Percentiles rank a stretch among this genome's conserved stretches.
Conservation (phyloP, 75 land plant species). For the Pinus tabuliformis region DNA sequence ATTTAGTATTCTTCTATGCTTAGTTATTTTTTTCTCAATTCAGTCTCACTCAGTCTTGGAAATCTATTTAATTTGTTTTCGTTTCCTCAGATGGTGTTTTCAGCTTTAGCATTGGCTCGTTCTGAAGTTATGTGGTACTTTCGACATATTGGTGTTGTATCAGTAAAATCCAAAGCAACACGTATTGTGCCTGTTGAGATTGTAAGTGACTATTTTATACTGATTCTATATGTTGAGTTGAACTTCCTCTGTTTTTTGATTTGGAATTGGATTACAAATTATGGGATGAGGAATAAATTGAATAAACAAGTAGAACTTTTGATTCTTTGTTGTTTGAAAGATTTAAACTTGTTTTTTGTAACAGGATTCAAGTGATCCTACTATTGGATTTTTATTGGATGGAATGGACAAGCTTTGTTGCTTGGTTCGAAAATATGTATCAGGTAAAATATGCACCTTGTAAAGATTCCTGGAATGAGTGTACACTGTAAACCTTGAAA, state of each 20-base stretch:
- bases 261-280: background rate
- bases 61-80: background rate
- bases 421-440: conserved; percentile 86
- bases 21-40: background rate
- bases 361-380: conserved; percentile 96
- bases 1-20: background rate
- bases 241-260: background rate
- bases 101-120: conserved; percentile 94
- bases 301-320: background rate
- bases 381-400: conserved; percentile 88
- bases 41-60: background rate
- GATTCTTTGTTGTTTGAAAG: background rate
- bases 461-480: background rate
- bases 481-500: background rate
- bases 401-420: conserved; percentile 87
- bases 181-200: conserved; percentile 78
- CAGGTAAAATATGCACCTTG: conserved; percentile 47
- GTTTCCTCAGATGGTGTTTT: conserved; percentile 85
- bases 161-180: conserved; percentile 70
- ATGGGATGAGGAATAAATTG: background rate
- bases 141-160: conserved; percentile 84
- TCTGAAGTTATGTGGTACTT: conserved; percentile 90
- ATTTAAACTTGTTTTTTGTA: conserved; percentile 1
- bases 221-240: background rate
- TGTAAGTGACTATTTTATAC: conserved; percentile 34